Evolutionary conservation across 2,329 filamentous ascomycete species (phyloP).

Genomic region (Nothomitra cinnamomea): DNA sequence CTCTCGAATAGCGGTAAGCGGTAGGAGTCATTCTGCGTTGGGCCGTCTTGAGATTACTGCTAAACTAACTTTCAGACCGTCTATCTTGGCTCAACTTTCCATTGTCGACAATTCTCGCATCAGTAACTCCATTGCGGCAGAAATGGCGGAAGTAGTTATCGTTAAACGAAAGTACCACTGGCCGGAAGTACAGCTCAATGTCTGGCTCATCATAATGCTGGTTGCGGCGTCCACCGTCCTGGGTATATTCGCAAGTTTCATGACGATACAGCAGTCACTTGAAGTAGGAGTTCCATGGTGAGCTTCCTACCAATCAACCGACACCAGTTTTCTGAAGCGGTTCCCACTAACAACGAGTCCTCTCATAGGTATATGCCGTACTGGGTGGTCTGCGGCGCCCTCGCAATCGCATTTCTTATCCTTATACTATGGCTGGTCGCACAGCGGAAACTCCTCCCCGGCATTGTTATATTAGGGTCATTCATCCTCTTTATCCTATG

Average conservation of each 20-base stretch:
- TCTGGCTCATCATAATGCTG: constrained; percentile 52
- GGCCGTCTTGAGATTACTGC: background rate
- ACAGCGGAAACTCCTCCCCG: constrained; percentile 41
- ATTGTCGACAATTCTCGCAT: background rate
- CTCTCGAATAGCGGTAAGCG: background rate
- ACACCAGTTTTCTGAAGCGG: background rate
- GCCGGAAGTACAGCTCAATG: constrained; percentile 48
- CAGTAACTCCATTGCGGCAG: background rate
- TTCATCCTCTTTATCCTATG: constrained; percentile 53
- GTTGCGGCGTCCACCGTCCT: constrained; percentile 40
- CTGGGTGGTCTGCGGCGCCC: constrained; percentile 39
- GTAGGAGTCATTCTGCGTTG: background rate
- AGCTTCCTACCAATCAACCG: constrained; percentile 12
- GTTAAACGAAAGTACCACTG: constrained; percentile 36
- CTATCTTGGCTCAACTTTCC: background rate
- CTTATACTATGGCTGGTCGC: constrained; percentile 46
- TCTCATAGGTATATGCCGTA: constrained; percentile 47
- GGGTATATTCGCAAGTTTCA: constrained; percentile 43
- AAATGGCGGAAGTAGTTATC: constrained; percentile 4
- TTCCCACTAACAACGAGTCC: background rate
- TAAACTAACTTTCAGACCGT: background rate
- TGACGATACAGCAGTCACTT: constrained; percentile 40
- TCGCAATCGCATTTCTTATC: constrained; percentile 50
- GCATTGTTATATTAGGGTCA: constrained; percentile 47
- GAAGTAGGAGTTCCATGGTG: constrained; percentile 42